Percentiles rank a stretch among this genome's conserved stretches.
phyloP scores from a whole-genome alignment of 208 protist genomes.

The Strigomonas culicis region DNA sequence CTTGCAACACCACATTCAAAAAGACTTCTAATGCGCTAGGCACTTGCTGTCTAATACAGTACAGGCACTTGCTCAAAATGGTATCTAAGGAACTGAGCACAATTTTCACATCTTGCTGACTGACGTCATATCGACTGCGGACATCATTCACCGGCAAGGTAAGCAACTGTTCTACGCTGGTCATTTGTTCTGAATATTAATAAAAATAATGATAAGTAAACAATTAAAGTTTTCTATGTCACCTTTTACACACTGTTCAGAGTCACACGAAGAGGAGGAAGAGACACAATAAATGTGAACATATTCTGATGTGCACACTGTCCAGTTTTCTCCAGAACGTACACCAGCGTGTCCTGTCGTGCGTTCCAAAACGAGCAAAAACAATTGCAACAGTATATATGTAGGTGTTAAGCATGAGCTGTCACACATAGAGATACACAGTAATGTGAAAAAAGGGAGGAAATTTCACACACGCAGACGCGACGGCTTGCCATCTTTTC shows the following conservation, averaged over 20 bases:
- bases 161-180: constrained; percentile 32
- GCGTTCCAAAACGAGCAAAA: too few species aligned
- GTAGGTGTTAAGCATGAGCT: too few species aligned
- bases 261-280: too few species aligned
- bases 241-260: background rate
- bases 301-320: too few species aligned
- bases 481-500: too few species aligned
- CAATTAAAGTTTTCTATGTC: background rate
- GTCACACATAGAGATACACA: too few species aligned
- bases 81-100: constrained; percentile 40
- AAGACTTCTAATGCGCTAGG: constrained; percentile 46
- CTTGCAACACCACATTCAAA: constrained; percentile 39
- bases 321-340: too few species aligned
- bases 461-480: too few species aligned
- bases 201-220: constrained; percentile 8
- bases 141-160: constrained; percentile 46
- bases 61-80: constrained; percentile 66
- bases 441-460: too few species aligned
- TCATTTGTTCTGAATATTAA: background rate
- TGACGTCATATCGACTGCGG: constrained; percentile 23
- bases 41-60: constrained; percentile 43
- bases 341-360: too few species aligned
- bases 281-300: too few species aligned
- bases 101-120: constrained; percentile 25
- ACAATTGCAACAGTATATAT: too few species aligned